Evolutionary conservation across 2,329 filamentous ascomycete species (phyloP).

Genomic region (Colletotrichum caudatum): DNA sequence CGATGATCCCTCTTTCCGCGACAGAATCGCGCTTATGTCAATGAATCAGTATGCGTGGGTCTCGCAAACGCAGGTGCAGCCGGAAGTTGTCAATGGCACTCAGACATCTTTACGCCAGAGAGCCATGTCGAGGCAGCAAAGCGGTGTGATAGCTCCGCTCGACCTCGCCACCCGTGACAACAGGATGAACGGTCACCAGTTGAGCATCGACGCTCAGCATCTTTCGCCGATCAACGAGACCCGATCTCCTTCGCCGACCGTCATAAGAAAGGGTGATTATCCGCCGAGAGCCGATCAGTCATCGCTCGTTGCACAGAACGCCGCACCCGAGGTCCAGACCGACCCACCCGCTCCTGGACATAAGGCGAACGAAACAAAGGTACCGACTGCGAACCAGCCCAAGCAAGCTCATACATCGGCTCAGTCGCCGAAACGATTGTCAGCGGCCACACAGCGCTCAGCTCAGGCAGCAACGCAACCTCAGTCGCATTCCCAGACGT

Average conservation of each 20-base stretch:
- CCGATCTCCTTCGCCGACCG: constrained; percentile 76
- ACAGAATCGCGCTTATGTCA: constrained; percentile 57
- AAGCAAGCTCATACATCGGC: constrained; percentile 44
- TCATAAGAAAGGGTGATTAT: constrained; percentile 59
- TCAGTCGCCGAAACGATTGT: constrained; percentile 43
- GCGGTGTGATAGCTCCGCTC: constrained; percentile 65
- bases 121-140: constrained; percentile 57
- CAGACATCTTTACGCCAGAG: constrained; percentile 54
- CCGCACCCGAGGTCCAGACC: constrained; percentile 36
- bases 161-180: constrained; percentile 65
- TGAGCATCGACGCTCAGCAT: constrained; percentile 58
- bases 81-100: constrained; percentile 46
- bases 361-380: constrained; percentile 25
- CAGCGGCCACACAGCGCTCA: constrained; percentile 20
- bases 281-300: constrained; percentile 25
- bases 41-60: constrained; percentile 48
- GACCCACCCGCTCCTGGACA: constrained; percentile 17
- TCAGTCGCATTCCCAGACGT: constrained; percentile 42
- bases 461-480: constrained; percentile 45
- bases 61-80: constrained; percentile 35
- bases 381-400: constrained; percentile 46
- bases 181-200: constrained; percentile 51
- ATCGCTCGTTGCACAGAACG: constrained; percentile 29
- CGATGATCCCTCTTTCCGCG: constrained; percentile 57
- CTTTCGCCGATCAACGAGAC: constrained; percentile 82